These are phyloP conservation scores for Pichia sp. DNA, from an alignment of 1,139 yeast genomes.

Conservation along the genomic window DNA sequence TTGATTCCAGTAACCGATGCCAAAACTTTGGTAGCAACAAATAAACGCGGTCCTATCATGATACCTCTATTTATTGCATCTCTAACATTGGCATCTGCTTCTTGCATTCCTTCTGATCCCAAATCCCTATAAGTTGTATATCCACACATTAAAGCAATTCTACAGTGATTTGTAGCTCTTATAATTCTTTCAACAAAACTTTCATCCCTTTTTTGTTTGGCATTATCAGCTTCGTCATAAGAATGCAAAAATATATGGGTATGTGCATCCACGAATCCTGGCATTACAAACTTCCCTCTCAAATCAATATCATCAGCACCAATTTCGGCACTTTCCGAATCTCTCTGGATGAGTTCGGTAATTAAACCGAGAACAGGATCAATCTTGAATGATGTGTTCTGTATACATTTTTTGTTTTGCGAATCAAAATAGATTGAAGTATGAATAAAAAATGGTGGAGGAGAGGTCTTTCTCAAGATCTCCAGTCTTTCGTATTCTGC, in stretches of 20 bases:
- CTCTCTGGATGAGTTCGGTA: slow-evolving; percentile 8
- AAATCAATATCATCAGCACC: slow-evolving; percentile 16
- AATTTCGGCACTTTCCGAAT: slow-evolving; percentile 1
- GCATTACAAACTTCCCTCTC: slow-evolving; percentile 17
- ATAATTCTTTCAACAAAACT: slow-evolving; percentile 21
- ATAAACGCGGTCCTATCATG: slow-evolving; percentile 19
- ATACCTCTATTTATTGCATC: slow-evolving; percentile 23
- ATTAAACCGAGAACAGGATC: slow-evolving; percentile 20
- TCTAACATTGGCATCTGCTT: slow-evolving; percentile 22
- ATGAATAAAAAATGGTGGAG: slow-evolving; percentile 17
- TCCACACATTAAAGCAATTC: slow-evolving; percentile 18
- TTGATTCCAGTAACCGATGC: slow-evolving; percentile 18
- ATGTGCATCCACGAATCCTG: slow-evolving; percentile 23
- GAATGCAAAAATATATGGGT: slow-evolving; percentile 22
- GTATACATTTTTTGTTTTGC: slow-evolving; percentile 4
- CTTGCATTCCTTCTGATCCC: slow-evolving; percentile 23
- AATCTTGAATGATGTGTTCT: slow-evolving; percentile 13
- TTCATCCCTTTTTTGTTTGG: slow-evolving; percentile 21
- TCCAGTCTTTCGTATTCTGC: slow-evolving; percentile 14
- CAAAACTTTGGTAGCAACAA: slow-evolving; percentile 21
- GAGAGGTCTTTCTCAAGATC: slow-evolving; percentile 8
- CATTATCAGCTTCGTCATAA: slow-evolving; percentile 20
- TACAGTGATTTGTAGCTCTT: slow-evolving; percentile 20
- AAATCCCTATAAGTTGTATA: slow-evolving; percentile 23
- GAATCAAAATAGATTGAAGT: slow-evolving; percentile 17